Base-by-base conservation (phyloP, 2,329 filamentous ascomycete species). In the Teratosphaeriaceae sp. region DNA sequence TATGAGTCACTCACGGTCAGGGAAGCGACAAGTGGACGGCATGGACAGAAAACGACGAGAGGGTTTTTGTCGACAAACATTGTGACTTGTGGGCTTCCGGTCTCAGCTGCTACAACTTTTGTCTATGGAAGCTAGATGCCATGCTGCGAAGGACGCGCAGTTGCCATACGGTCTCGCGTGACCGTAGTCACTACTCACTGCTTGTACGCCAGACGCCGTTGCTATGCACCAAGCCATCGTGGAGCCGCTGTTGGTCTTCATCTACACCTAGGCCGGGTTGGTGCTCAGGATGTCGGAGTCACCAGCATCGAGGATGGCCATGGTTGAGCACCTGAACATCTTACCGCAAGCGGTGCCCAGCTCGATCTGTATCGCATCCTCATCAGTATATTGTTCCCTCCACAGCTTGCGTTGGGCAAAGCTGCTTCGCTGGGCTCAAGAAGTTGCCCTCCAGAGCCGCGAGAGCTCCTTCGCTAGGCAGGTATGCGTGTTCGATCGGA, bases 331-430 rank as follows among this genome's bases (percentile, higher is more conserved):
- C 62, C 88, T 82, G 85, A 94, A 98, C 68, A 98, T 85, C 79
- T 97, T 97, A 79, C 92, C 92, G 76, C 89, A 96, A 61, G 88
- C 89, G 67, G 89, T 97, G 66, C 92, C 92, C 58, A 98, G 80
- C 78, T 97, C 92, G 68, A 97, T 96, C 89, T 97, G 70, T 70
- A 65, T 21, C 27, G 34, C 47, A 45, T 50, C 51, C 50, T 51
- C n/a, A 79, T 79, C 57, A 69, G 68, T 61, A 53, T 65, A 60
- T 60, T 70, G 72, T 82, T 55, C 87, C 88, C 88, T 94, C 88
- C 87, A 85, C 92, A 92, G 86, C 80, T 47, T 51, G 52, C 47
- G 31, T 29, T 46, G 43, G 48, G 41, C 43, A 49, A 53, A 47
- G 85, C 88, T 88, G 90, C 82, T 89, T 94, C 88, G 82, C 85